Percentiles rank a stretch among this genome's conserved stretches.
Evolutionary conservation across 805 yeast genomes (phyloP).

Genomic region (Scheffersomyces stipitis): DNA sequence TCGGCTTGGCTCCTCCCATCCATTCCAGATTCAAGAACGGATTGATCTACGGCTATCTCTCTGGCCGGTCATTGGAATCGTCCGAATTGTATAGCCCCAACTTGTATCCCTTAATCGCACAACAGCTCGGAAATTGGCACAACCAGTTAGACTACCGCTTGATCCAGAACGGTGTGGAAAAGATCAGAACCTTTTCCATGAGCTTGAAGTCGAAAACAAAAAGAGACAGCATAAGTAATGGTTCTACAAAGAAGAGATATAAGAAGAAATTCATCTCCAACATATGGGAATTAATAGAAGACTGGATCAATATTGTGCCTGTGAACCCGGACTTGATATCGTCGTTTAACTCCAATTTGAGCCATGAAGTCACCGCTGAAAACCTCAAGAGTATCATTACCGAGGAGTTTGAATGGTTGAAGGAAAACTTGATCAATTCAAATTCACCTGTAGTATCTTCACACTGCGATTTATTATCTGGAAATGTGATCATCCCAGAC

Average conservation of each 20-base stretch:
- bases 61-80: constrained; percentile 61
- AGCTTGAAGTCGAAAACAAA: constrained; percentile 9
- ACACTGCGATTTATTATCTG: constrained; percentile 74
- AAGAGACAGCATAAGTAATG: neutral
- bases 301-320: constrained; percentile 68
- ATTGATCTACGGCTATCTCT: constrained; percentile 64
- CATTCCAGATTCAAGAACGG: constrained; percentile 73
- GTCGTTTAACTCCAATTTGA: constrained; percentile 35
- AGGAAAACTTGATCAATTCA: constrained; percentile 30
- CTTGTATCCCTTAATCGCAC: constrained; percentile 60
- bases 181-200: constrained; percentile 31
- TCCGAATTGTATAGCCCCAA: constrained; percentile 49
- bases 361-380: constrained; percentile 18
- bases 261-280: constrained; percentile 36
- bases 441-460: constrained; percentile 59
- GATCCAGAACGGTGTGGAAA: constrained; percentile 48
- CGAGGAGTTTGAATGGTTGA: constrained; percentile 58
- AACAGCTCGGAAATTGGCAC: constrained; percentile 73
- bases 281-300: constrained; percentile 59
- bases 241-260: constrained; percentile 16
- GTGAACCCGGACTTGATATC: constrained; percentile 38
- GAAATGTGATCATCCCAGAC: constrained; percentile 64
- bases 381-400: constrained; percentile 40
- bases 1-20: constrained; percentile 65
- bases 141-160: constrained; percentile 41